Evolutionary conservation across 768 basidiomycete species (phyloP).

Genomic region (Lactarius sanguifluus): DNA sequence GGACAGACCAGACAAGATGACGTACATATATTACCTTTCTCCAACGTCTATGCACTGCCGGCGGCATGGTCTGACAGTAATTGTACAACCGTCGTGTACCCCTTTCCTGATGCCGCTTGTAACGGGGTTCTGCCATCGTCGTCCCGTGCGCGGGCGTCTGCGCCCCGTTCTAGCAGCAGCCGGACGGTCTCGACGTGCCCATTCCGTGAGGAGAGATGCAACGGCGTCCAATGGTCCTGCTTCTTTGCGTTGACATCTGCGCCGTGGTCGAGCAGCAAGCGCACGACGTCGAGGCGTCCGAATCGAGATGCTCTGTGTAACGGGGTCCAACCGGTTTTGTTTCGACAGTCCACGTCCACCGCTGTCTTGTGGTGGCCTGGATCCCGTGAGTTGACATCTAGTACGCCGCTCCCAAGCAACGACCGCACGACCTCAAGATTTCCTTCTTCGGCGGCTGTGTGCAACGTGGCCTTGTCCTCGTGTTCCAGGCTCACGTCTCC

Average conservation of each 20-base stretch:
- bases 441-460: conserved; percentile 5
- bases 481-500: background rate
- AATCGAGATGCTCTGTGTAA: conserved; percentile 5
- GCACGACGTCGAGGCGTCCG: background rate
- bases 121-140: background rate
- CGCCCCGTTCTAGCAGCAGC: conserved; percentile 7
- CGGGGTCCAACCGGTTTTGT: background rate
- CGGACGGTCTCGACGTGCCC: background rate
- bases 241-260: conserved; percentile 14
- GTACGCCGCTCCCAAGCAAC: background rate
- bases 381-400: background rate
- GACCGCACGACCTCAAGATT: background rate
- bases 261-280: background rate
- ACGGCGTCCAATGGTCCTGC: conserved; percentile 5
- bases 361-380: background rate
- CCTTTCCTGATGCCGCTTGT: background rate
- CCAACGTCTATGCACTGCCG: background rate
- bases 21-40: background rate
- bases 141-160: background rate
- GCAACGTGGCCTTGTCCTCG: background rate
- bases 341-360: conserved; percentile 1
- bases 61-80: background rate
- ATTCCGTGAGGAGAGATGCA: conserved; percentile 11
- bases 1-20: background rate
- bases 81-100: background rate